Base-by-base conservation (phyloP, 2,329 filamentous ascomycete genomes). In the Sporothrix euskadiensis region DNA sequence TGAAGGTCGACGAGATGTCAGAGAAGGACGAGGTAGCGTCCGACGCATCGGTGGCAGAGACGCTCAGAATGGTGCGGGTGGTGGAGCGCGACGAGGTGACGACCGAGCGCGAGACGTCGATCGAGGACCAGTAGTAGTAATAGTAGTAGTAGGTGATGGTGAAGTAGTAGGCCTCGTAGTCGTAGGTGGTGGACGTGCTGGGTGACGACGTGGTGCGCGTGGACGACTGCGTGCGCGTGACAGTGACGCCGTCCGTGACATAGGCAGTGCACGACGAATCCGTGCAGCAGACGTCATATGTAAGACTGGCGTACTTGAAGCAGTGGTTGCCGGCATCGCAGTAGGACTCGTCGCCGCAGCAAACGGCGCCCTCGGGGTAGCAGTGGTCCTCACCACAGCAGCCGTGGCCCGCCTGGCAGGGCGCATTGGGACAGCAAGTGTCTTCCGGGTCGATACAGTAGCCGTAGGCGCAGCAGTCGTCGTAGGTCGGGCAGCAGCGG, bases 61-160 rank as follows among this genome's bases (percentile, higher is more conserved):
- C 73, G 52, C 65, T 77, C 57, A 77, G 71, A 19, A 69, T 73
- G 66, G 54, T 77, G 69, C 19, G 71, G 3, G 73, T 75, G 3
- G 75, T 75, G 35, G 61, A 72, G 30, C 59, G 70, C 8, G 69
- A 70, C 10, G 75, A 78, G 2, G 78, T 78, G 35, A 79, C 77
- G 56, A 77, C 69, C 9, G 74, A 77, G 54, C 73, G 74, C 12
- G 75, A 74, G 52, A 76, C 76, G 26, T 75, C 71, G 41, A 75
- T 61, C n/a, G 30, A 69, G 75, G 75, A 77, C 71, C 73, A 77
- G 76, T 76, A 79, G 75, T 79, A 79, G 69, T 76, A 78, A 56
- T 76, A 78, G 74, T 78, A 79, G 41, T 72, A 76, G 75, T 75
- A 78, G 41, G 76, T 77, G 30, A 76, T 66, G 22, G 77, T 78